These are phyloP conservation scores for Euclidium syriacum DNA, from an alignment of 345 rosid genomes.

Conservation along the genomic window DNA sequence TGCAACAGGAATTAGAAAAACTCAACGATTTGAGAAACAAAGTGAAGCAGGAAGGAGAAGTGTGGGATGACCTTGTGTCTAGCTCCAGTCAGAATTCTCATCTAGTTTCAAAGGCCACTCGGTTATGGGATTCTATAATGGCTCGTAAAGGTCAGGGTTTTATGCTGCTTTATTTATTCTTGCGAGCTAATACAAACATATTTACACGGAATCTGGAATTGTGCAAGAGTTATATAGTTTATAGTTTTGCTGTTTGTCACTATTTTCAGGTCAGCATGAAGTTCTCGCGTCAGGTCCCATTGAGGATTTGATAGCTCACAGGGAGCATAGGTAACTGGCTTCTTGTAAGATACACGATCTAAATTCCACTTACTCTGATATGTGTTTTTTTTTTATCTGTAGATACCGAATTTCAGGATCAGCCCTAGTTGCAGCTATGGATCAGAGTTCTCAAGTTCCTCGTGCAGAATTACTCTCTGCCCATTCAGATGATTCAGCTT, in stretches of 20 bases:
- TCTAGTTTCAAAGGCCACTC: constrained; percentile 86
- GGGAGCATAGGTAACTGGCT: constrained; percentile 86
- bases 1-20: constrained; percentile 98
- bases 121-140: constrained; percentile 91
- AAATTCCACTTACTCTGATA: constrained; percentile 17
- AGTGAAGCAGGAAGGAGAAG: constrained; percentile 96
- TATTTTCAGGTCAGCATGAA: constrained; percentile 84
- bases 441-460: constrained; percentile 90
- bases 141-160: constrained; percentile 76
- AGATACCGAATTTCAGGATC: constrained; percentile 99
- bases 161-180: constrained; percentile 9
- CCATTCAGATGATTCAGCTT: constrained; percentile 42
- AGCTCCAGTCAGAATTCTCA: constrained; percentile 96
- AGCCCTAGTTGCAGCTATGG: constrained; percentile 92
- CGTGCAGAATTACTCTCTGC: constrained; percentile 53
- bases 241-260: background rate
- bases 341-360: background rate
- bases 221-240: background rate
- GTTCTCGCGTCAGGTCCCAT: constrained; percentile 98
- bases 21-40: constrained; percentile 90
- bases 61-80: constrained; percentile 97
- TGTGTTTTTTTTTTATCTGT: constrained; percentile 23
- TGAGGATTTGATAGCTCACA: constrained; percentile 95
- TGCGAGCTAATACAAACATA: background rate
- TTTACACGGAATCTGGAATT: background rate